A percentile compares a stretch with the other conserved stretches of the same genome.
These are phyloP conservation scores for Pyrrhoderma noxium DNA, from an alignment of 1,284 basidiomycete species.

Conservation along the genomic window DNA sequence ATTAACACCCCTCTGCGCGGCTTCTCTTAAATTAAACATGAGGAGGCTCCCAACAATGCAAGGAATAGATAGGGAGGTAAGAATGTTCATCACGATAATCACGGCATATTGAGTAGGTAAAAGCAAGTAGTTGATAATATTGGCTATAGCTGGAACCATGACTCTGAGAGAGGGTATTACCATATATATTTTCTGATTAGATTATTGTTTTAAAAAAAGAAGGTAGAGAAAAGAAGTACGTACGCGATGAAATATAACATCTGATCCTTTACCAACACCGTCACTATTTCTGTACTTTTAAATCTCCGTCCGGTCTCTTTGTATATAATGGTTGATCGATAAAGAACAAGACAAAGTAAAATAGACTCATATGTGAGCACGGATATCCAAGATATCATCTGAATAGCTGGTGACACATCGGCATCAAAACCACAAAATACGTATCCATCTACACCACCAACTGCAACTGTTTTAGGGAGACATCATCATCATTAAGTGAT, in stretches of 20 bases:
- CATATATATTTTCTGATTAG: no score
- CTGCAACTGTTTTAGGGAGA: no score
- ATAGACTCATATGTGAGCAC: no score
- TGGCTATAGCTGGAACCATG: no score
- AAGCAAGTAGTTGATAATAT: no score
- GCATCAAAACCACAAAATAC: not conserved
- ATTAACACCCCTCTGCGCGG: constrained; percentile 1
- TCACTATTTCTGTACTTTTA: not conserved
- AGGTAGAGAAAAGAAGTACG: not conserved
- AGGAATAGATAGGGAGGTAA: not conserved
- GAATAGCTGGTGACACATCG: not conserved
- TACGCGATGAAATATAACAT: not conserved
- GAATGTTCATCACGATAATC: not conserved
- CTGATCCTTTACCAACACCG: not conserved
- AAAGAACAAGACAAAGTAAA: no score
- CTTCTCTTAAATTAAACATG: not conserved
- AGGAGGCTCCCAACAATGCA: constrained; percentile 1
- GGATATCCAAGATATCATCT: not conserved
- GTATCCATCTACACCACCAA: not conserved
- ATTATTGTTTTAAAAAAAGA: not conserved
- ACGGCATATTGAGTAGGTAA: not conserved
- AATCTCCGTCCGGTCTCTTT: no score
- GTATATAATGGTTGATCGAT: no score
- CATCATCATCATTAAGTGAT: no score
- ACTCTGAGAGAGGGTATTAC: no score